Evolutionary conservation across 1,284 basidiomycete species (phyloP), one percentile per base, ranked within the genome.

Genomic region (Ustilago curta): DNA sequence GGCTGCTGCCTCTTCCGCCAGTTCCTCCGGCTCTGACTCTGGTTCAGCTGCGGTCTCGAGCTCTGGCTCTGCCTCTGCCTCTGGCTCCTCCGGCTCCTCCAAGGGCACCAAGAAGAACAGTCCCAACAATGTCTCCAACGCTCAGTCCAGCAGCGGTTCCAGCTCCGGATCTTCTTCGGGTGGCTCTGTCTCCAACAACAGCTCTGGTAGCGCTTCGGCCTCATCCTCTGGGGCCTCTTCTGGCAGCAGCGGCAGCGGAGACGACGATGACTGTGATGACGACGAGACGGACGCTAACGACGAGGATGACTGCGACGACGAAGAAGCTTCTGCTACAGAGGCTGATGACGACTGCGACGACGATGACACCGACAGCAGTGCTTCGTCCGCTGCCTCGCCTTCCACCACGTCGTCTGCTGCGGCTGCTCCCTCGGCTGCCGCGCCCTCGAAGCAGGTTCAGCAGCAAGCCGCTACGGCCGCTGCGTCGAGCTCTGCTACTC

Each of bases 221-320:
- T 57, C 69, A 5, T 67, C 70, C 8, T 69, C 62, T 6, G 44
- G 51, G 27, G 37, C 31, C 48, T 65, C 66, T 27, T 58, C 59
- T 39, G n/a, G 42, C 58, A 47, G 48, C 56, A 56, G 44, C 45
- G 47, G 43, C 54, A 32, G 19, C 32, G 35, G 35, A 3, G 39
- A 54, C 44, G 69, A 59, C 32, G 59, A 58, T 23, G 56, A 58
- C 58, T 57, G 51, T 35, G 59, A 69, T n/a, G 60, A 73, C 12
- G 57, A 56, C 14, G 69, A 62, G 25, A 32, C 31, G 21, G 39
- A 44, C 29, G 47, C 29, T 53, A 56, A 70, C n/a, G 61, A 70
- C 45, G 69, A 67, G 12, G 61, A 66, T 4, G 64, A 66, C 53
- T 70, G 63, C 39, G 71, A 77, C 50, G 68, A 63, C 4, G 67